A percentile compares a stretch with the other conserved stretches of the same genome.
These are phyloP conservation scores for Spergularia marina DNA, from an alignment of 148 eudicot genomes.

Conservation along the genomic window DNA sequence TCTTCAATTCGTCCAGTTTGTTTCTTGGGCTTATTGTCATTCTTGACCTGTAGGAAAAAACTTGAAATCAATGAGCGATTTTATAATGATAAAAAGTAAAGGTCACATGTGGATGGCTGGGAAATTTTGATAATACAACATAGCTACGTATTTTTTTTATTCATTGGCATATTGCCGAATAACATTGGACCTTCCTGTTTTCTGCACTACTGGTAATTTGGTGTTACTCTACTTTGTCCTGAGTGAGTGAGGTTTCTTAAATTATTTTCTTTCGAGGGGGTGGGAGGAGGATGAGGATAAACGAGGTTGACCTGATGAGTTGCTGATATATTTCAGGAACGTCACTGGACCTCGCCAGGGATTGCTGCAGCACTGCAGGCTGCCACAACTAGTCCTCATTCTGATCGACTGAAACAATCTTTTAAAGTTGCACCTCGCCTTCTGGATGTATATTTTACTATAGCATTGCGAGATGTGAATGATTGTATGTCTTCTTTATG, in stretches of 20 bases:
- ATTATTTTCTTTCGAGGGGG: too few relatives aligned
- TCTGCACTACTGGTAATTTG: not conserved
- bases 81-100: not conserved
- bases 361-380: slow-evolving; percentile 78
- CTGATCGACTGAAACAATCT: slow-evolving; percentile 78
- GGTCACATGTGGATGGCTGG: not conserved
- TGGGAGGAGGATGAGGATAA: not conserved
- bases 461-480: slow-evolving; percentile 75
- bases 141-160: not conserved
- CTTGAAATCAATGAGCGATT: too few relatives aligned
- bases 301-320: slow-evolving; percentile 14
- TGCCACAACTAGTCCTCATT: slow-evolving; percentile 53
- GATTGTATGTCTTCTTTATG: slow-evolving; percentile 48
- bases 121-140: too few relatives aligned
- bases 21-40: slow-evolving; percentile 4
- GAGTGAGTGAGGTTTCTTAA: not conserved
- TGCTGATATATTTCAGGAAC: slow-evolving; percentile 57
- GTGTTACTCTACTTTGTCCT: not conserved
- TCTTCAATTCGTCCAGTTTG: not conserved
- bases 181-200: not conserved
- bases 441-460: slow-evolving; percentile 78
- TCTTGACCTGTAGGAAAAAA: not conserved
- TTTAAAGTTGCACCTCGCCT: slow-evolving; percentile 74
- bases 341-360: slow-evolving; percentile 90
- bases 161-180: not conserved